These are phyloP conservation scores for Fusarium chlamydosporum DNA, from an alignment of 2,329 filamentous ascomycete genomes.

Conservation along the genomic window DNA sequence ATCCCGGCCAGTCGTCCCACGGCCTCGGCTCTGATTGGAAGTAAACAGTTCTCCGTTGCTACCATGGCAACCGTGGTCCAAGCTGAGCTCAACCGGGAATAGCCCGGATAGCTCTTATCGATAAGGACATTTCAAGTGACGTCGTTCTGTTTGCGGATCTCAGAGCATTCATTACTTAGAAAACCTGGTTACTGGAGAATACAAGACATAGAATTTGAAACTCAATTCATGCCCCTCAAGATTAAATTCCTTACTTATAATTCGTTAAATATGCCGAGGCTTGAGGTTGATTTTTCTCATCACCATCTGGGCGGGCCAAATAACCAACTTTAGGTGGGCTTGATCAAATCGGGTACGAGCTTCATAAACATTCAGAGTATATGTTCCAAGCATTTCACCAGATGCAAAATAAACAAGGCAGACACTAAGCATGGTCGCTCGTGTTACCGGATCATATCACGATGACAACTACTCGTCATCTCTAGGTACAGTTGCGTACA, in stretches of 20 bases:
- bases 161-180: background rate
- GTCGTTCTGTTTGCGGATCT: constrained; percentile 28
- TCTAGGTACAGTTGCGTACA: background rate
- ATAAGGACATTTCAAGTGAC: constrained; percentile 41
- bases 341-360: background rate
- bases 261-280: background rate
- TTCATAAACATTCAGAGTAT: background rate
- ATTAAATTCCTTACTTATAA: background rate
- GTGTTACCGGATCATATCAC: no score
- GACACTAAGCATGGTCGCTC: background rate
- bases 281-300: background rate
- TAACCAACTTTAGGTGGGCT: background rate
- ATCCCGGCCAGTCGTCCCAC: constrained; percentile 44
- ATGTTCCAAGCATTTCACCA: background rate
- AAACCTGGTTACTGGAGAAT: background rate
- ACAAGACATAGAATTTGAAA: background rate
- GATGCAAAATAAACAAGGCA: background rate
- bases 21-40: constrained; percentile 43
- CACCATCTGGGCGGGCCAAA: background rate
- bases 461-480: background rate
- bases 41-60: constrained; percentile 56
- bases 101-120: constrained; percentile 46
- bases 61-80: constrained; percentile 55
- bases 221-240: background rate
- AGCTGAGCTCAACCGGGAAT: constrained; percentile 43